Evolutionary conservation across 345 rosid genomes (phyloP).

Genomic region (Turritis glabra): DNA sequence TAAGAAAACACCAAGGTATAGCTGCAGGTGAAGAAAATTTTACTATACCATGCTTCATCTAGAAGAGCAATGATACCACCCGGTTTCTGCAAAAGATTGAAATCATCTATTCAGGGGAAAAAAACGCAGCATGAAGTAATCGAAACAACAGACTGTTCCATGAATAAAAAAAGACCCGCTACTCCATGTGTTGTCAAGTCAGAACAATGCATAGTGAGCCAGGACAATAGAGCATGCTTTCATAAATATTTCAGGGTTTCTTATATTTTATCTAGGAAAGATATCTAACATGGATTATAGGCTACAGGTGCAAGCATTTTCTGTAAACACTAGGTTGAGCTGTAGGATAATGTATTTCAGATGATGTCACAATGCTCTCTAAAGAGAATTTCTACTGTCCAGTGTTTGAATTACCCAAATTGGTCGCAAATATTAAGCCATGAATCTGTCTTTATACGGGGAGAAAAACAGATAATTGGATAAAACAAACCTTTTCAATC

Average conservation of each 20-base stretch:
- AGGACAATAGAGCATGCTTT: conserved; percentile 19
- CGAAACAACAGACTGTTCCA: not conserved
- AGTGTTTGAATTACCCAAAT: conserved; percentile 5
- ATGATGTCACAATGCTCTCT: conserved; percentile 3
- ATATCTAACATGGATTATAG: conserved; percentile 1
- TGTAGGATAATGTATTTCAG: not conserved
- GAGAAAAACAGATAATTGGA: conserved; percentile 17
- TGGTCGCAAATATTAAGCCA: not conserved
- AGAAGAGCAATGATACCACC: conserved; percentile 89
- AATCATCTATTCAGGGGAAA: not conserved
- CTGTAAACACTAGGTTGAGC: not conserved
- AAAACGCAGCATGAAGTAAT: conserved; percentile 8
- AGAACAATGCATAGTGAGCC: conserved; percentile 16
- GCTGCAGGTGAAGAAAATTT: conserved; percentile 14
- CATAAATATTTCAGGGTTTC: not conserved
- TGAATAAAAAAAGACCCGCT: not conserved
- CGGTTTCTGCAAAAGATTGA: conserved; percentile 69
- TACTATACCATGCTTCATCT: conserved; percentile 87
- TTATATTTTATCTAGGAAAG: conserved; percentile 8
- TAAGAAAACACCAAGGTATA: conserved; percentile 17
- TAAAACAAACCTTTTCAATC: conserved; percentile 72
- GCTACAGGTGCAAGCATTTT: not conserved
- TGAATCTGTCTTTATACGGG: not conserved
- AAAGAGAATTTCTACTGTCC: conserved; percentile 6
- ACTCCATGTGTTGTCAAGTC: conserved; percentile 8